A percentile compares a stretch with the other conserved stretches of the same genome.
phyloP scores from a whole-genome alignment of 768 basidiomycete species.

The Pilatotrama ljubarskyi region DNA sequence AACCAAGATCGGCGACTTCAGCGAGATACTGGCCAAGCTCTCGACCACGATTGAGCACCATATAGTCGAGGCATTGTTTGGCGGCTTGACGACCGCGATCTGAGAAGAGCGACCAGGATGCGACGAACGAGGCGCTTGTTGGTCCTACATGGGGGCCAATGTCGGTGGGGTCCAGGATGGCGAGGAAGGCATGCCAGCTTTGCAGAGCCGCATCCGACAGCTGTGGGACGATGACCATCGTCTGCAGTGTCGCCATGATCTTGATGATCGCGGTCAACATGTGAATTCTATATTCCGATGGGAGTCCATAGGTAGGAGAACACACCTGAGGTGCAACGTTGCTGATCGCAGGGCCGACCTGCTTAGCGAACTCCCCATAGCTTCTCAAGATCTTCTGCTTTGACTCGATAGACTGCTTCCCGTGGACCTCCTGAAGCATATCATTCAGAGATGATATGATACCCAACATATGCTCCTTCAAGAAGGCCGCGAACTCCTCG shows the following conservation, averaged over 20 bases:
- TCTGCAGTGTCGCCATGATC: conserved; percentile 97
- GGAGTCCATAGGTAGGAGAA: not conserved
- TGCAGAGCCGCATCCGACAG: conserved; percentile 77
- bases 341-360: conserved; percentile 69
- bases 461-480: conserved; percentile 80
- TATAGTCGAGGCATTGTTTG: conserved; percentile 60
- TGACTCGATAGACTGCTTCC: conserved; percentile 63
- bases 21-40: conserved; percentile 57
- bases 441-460: conserved; percentile 85
- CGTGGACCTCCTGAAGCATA: conserved; percentile 79
- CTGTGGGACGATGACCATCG: conserved; percentile 72
- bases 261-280: conserved; percentile 34
- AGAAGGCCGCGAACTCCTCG: conserved; percentile 54
- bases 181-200: conserved; percentile 80
- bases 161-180: conserved; percentile 63
- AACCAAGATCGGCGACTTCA: conserved; percentile 78
- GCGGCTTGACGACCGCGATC: conserved; percentile 53
- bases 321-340: conserved; percentile 85
- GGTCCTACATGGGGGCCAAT: conserved; percentile 83
- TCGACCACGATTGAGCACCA: conserved; percentile 64
- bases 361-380: conserved; percentile 67
- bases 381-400: conserved; percentile 83
- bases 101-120: conserved; percentile 71
- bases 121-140: conserved; percentile 82
- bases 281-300: not conserved